phyloP scores from a whole-genome alignment of 768 basidiomycete genomes.

The Russula griseocarnosa region DNA sequence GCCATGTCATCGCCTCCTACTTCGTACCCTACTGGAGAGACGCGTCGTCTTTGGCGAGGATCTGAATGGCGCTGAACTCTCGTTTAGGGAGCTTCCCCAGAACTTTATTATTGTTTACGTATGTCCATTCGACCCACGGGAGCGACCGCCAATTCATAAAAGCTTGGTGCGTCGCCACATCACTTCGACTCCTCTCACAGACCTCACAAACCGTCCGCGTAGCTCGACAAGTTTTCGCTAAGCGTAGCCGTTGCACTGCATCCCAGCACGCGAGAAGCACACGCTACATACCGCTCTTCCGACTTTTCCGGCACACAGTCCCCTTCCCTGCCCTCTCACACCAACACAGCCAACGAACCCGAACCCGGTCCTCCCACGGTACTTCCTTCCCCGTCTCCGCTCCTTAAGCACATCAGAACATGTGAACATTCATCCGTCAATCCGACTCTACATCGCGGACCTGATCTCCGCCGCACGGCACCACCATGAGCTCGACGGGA shows the following conservation, averaged over 20 bases:
- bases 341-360: constrained; percentile 4
- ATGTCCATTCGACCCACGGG: constrained; percentile 57
- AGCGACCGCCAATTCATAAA: constrained; percentile 63
- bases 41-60: constrained; percentile 47
- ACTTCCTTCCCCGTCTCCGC: constrained; percentile 34
- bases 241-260: constrained; percentile 55
- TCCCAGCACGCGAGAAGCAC: constrained; percentile 31
- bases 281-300: constrained; percentile 34
- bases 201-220: constrained; percentile 4
- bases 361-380: constrained; percentile 30
- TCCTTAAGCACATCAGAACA: constrained; percentile 27
- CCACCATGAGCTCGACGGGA: constrained; percentile 63
- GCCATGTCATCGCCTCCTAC: constrained; percentile 55
- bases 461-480: constrained; percentile 72
- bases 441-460: constrained; percentile 66
- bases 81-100: constrained; percentile 54
- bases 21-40: constrained; percentile 49
- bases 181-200: background rate
- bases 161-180: constrained; percentile 49
- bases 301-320: constrained; percentile 31
- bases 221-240: constrained; percentile 81
- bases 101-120: constrained; percentile 72
- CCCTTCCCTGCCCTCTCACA: constrained; percentile 31
- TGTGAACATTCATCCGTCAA: constrained; percentile 36
- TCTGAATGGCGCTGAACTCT: constrained; percentile 32